Percentiles rank a stretch among this genome's conserved stretches.
Conservation (phyloP, 371 early-diverging fungal genomes). For the Actinomortierella wolfii region DNA sequence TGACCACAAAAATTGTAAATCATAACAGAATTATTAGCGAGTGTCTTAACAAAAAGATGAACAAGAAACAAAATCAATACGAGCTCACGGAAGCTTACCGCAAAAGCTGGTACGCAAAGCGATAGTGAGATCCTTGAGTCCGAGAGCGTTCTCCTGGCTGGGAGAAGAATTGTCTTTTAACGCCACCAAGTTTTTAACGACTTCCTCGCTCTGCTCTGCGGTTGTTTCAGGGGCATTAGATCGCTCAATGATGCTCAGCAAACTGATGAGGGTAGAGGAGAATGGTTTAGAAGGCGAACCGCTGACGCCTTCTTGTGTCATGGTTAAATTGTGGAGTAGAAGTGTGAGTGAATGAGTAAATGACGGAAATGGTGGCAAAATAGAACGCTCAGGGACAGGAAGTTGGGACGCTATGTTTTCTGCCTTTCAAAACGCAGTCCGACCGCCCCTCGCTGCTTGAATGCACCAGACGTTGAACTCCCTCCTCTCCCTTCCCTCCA, state of each 20-base stretch:
- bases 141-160: slow-evolving; percentile 4
- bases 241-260: slow-evolving; percentile 14
- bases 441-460: background rate
- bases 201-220: slow-evolving; percentile 5
- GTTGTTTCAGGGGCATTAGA: background rate
- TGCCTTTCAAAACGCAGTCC: background rate
- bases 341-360: slow-evolving; percentile 1
- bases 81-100: slow-evolving; percentile 6
- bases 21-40: background rate
- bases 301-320: background rate
- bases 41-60: background rate
- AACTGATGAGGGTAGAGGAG: slow-evolving; percentile 7
- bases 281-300: slow-evolving; percentile 1
- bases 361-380: slow-evolving; percentile 8
- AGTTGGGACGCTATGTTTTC: background rate
- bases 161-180: slow-evolving; percentile 14
- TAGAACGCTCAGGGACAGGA: background rate
- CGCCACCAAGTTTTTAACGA: slow-evolving; percentile 32
- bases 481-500: slow-evolving; percentile 1
- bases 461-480: background rate
- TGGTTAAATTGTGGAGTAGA: background rate
- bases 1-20: background rate
- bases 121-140: slow-evolving; percentile 15
- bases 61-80: background rate
- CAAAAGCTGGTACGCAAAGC: slow-evolving; percentile 22